Evolutionary conservation across 768 basidiomycete genomes (phyloP).

Genomic region (Trametopsis cervina): DNA sequence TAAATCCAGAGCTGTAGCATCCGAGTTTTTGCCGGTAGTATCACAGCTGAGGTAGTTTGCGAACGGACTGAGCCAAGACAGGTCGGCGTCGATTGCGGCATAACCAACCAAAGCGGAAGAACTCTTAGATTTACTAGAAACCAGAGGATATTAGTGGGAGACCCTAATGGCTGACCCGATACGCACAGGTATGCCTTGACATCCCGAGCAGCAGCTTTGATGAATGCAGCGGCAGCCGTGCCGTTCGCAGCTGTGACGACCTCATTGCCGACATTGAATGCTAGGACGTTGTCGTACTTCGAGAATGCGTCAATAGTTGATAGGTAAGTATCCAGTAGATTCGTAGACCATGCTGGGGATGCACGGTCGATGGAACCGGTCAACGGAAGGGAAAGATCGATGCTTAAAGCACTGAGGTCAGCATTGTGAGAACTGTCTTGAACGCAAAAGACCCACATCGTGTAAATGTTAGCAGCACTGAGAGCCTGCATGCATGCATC

Average conservation of each 20-base stretch:
- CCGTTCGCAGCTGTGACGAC: conserved; percentile 45
- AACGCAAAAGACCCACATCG: conserved; percentile 52
- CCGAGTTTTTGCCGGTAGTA: conserved; percentile 42
- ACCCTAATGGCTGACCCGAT: background rate
- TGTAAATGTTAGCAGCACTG: conserved; percentile 77
- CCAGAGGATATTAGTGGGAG: conserved; percentile 7
- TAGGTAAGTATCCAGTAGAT: conserved; percentile 72
- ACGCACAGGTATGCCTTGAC: conserved; percentile 76
- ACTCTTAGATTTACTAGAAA: conserved; percentile 49
- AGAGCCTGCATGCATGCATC: conserved; percentile 80
- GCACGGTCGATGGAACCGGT: conserved; percentile 80
- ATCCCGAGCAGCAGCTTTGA: conserved; percentile 91
- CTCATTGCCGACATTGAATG: conserved; percentile 89
- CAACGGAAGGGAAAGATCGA: conserved; percentile 79
- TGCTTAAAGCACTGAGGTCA: conserved; percentile 36
- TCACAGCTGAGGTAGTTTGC: conserved; percentile 83
- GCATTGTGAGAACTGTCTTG: conserved; percentile 6
- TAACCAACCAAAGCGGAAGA: conserved; percentile 75
- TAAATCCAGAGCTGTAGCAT: conserved; percentile 65
- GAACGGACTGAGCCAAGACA: conserved; percentile 54
- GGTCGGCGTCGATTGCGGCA: conserved; percentile 71
- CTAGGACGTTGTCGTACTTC: conserved; percentile 86
- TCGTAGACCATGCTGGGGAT: conserved; percentile 73
- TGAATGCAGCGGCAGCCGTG: conserved; percentile 65
- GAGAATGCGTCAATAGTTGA: conserved; percentile 71